A percentile compares a stretch with the other conserved stretches of the same genome.
phyloP scores from a whole-genome alignment of 1,284 basidiomycete species.

The Sphagnurus paluster region DNA sequence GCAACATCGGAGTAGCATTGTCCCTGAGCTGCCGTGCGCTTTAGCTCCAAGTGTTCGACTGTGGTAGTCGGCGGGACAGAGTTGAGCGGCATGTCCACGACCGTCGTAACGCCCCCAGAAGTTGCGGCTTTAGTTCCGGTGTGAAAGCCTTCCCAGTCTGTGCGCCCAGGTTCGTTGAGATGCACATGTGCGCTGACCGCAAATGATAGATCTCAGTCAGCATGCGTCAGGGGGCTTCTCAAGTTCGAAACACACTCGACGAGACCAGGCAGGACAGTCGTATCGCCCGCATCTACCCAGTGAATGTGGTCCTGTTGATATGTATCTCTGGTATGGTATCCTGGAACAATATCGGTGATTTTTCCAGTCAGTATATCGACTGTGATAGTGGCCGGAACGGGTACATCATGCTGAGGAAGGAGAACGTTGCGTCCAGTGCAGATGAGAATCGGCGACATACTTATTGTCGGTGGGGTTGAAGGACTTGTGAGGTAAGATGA shows the following conservation, averaged over 20 bases:
- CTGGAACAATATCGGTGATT: conserved; percentile 55
- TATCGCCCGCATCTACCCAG: conserved; percentile 65
- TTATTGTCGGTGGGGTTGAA: background rate
- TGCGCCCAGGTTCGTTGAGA: conserved; percentile 89
- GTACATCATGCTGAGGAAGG: conserved; percentile 49
- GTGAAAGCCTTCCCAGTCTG: conserved; percentile 92
- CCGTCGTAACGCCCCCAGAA: conserved; percentile 87
- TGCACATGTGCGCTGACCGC: conserved; percentile 83
- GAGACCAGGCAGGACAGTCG: conserved; percentile 78
- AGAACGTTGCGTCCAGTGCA: conserved; percentile 58
- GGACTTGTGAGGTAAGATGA: background rate
- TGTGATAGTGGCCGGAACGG: conserved; percentile 71
- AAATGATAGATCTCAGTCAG: conserved; percentile 13
- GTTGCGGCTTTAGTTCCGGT: conserved; percentile 88
- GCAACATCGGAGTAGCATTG: conserved; percentile 86
- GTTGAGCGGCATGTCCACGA: conserved; percentile 96
- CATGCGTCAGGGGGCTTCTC: conserved; percentile 4
- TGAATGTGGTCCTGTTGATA: conserved; percentile 32
- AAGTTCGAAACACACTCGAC: conserved; percentile 58
- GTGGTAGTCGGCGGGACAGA: conserved; percentile 94
- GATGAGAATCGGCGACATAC: conserved; percentile 21
- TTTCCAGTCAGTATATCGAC: conserved; percentile 65
- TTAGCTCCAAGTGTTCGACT: conserved; percentile 67
- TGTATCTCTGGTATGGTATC: conserved; percentile 28
- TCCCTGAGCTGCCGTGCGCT: conserved; percentile 67